Evolutionary conservation across 345 rosid genomes (phyloP), one percentile per base, ranked within the genome.

Genomic region (Gossypium anomalum): DNA sequence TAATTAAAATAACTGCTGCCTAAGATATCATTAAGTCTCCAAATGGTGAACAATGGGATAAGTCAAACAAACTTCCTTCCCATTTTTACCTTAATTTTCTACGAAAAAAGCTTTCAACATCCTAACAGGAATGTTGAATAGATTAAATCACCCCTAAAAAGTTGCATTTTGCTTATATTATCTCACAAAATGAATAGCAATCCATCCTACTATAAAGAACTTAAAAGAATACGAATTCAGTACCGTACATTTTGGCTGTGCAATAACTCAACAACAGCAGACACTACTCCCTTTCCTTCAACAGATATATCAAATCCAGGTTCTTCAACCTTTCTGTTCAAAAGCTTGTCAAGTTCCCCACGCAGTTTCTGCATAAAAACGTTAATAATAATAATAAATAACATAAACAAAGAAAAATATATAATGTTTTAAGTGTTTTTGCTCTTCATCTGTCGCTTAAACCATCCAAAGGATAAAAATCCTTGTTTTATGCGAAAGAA

Each of bases 201-300:
- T 15, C 17, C 9, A 1, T 38, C 49, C 25, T n/a, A 71, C 63
- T 1, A 52, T 11, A 8, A 41, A 70, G 41, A 34, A 34, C 41
- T 17, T 48, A 61, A 22, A 25, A 48, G 43, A 55, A 41, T 58
- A 20, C 2, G 9, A 74, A 20, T 7, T 71, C 62, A 82, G 72
- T 73, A 78, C 38, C 65, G 70, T 16, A 82, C 65, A 76, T 81
- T 82, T 73, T 84, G 82, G 83, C 85, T 89, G 80, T 82, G 93
- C 78, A 94, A 80, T 78, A 94, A 81, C 82, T 93, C 97, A 53
- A 92, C 87, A 25, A 84, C 96, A 25, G 98, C 99, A 19, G 89
- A 87, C 43, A 93, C 99, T 73, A 91, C 99, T 38, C 89, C 94
- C 79, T 89, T 89, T 38, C 98, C 96, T 78, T 91, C 98, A 11